Base-by-base conservation (phyloP, 495 filamentous ascomycete genomes). In the Penicillium ucsense region DNA sequence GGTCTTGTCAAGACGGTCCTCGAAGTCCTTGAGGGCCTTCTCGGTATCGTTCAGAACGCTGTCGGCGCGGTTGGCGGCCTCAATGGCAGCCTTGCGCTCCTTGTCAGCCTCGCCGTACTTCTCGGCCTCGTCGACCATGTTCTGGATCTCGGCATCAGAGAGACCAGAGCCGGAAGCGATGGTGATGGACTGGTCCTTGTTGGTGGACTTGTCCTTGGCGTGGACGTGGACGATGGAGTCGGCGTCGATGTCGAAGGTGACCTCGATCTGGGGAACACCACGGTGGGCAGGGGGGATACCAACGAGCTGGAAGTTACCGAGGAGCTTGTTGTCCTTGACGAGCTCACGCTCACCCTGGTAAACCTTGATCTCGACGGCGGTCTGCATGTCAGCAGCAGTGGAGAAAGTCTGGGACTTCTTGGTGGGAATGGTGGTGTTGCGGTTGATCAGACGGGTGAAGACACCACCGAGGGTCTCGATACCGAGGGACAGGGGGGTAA, bases 301-400 rank as follows among this genome's bases (percentile, higher is more conserved):
- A 61, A 95, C 89, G 50, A 98, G 85, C 80, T 98, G 92, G 86
- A 98, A 98, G 86, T 98, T 97, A 35, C 92, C 92, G 12, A 98
- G 82, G 49, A 98, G 76, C 79, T 98, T 98, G 84, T 98, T 98
- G 78, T 98, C 92, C 65, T 83, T 83, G 63, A 98, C 92, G 47
- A 98, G 87, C 76, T 98, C 92, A 86, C 92, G 92, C 79, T 98
- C 92, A 76, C 92, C 92, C 81, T 98, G 92, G 86, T 83, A 97
- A 47, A 98, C 94, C 84, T 98, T 98, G 80, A 98, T 98, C 79
- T 98, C 92, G 68, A 98, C 92, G 57, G 92, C 92, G 50, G 87
- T 95, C 80, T 98, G 92, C 86, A 94, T 96, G 65, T 98, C 92
- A 59, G 92, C 92, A 45, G 92, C 92, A 41, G 92, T 98, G 45